Percentiles rank a stretch among this genome's conserved stretches.
These are phyloP conservation scores for Neofusicoccum parvum DNA, from an alignment of 2,329 filamentous ascomycete species.

Conservation along the genomic window DNA sequence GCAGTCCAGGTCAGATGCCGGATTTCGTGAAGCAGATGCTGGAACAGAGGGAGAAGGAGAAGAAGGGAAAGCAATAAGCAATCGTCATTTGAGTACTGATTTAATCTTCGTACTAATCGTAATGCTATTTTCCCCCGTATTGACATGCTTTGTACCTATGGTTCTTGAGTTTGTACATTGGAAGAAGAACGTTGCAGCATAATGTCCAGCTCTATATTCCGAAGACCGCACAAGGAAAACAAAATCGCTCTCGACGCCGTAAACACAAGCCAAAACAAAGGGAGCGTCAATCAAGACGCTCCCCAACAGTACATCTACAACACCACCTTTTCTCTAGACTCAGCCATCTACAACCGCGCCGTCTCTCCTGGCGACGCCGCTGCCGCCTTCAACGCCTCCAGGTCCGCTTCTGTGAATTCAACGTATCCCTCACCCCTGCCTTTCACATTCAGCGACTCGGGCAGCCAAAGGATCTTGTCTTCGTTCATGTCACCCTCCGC, in stretches of 20 bases:
- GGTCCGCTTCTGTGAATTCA: conserved; percentile 4
- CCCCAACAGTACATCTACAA: not conserved
- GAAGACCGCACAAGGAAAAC: not conserved
- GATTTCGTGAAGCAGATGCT: not conserved
- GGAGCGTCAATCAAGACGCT: too few relatives aligned
- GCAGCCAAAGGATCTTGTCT: conserved; percentile 25
- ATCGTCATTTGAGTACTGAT: not conserved
- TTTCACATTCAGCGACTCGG: conserved; percentile 30
- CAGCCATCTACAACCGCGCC: conserved; percentile 1
- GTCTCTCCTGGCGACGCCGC: conserved; percentile 6
- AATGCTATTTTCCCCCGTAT: not conserved
- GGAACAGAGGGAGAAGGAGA: not conserved
- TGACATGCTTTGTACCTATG: not conserved
- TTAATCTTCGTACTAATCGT: not conserved
- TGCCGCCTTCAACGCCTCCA: conserved; percentile 1
- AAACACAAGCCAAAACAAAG: not conserved
- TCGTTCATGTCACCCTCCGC: conserved; percentile 47
- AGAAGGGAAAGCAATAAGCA: not conserved
- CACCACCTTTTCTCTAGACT: not conserved
- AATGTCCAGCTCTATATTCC: not conserved
- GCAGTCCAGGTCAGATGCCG: not conserved
- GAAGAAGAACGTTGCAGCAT: not conserved
- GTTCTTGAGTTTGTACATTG: not conserved
- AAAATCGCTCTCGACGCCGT: not conserved
- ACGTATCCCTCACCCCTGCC: conserved; percentile 6